Base-by-base conservation (phyloP, 2,329 filamentous ascomycete genomes). In the Fusarium scirpi region DNA sequence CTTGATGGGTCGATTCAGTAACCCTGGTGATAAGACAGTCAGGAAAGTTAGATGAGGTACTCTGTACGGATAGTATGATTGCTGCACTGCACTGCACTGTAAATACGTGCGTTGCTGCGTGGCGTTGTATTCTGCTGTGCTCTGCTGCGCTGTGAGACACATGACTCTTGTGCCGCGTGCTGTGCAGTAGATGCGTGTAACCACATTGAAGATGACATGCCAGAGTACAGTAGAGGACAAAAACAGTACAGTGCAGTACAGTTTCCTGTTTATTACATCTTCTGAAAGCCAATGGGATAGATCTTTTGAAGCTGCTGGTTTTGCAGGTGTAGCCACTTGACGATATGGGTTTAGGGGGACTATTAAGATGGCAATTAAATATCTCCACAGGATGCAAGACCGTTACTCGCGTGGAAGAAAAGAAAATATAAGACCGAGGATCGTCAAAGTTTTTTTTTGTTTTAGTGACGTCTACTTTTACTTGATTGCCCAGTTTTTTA, bases 381-480 rank as follows among this genome's bases (percentile, higher is more conserved):
- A 49, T 58, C 25, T 38, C 40, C 45, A 47, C 51, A 38, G 11
- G 22, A 41, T 66, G 61, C 53, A 60, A 40, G 41, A 51, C 57
- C 56, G 62, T 67, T 67, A 15, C 56, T 67, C 63, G n/a, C 57
- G 62, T 67, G 57, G 63, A 8, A 57, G n/a, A 47, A 55, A 59
- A 55, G 22, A 38, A 32, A 29, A 44, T 15, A 48, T 20, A 16
- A 38, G 20, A 56, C 30, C 30, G 20, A 51, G 20, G 30, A 25
- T 38, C 32, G 49, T 38, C 32, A 46, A 34, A 30, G 22, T 34
- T 34, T 38, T 44, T 22, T 38, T 44, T 22, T 30, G 24, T 22
- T 18, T 25, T n/a, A 12, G 25, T 32, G 25, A n/a, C 25, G n/a
- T 56, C 20, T 22, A 22, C 18, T 16, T 46, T 47, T 16, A 29